A percentile compares a stretch with the other conserved stretches of the same genome.
Conservation (phyloP, 495 filamentous ascomycete species). For the Penicillium parvum region DNA sequence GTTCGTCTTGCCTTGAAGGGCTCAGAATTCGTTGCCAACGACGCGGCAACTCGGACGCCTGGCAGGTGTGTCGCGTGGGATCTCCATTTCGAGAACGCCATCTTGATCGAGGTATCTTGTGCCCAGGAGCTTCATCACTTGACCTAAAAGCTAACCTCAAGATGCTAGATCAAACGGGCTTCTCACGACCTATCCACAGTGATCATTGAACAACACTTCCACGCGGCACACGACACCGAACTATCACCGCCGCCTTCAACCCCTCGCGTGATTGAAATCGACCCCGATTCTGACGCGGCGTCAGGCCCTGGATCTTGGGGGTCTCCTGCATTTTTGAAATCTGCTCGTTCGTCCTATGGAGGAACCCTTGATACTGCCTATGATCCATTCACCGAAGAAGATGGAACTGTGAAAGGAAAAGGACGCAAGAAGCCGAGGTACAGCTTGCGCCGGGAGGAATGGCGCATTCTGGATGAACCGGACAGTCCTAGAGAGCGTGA, state of each 20-base stretch:
- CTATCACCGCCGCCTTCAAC: slow-evolving; percentile 26
- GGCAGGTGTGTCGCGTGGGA: slow-evolving; percentile 73
- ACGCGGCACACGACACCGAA: slow-evolving; percentile 18
- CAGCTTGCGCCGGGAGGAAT: slow-evolving; percentile 59
- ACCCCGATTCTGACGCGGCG: slow-evolving; percentile 1
- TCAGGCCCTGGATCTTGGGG: slow-evolving; percentile 40
- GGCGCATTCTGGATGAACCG: slow-evolving; percentile 66
- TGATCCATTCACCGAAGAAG: slow-evolving; percentile 69
- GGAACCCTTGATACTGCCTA: slow-evolving; percentile 53
- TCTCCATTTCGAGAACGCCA: slow-evolving; percentile 53
- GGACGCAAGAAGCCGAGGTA: slow-evolving; percentile 72
- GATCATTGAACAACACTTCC: slow-evolving; percentile 42
- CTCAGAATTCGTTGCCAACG: slow-evolving; percentile 53
- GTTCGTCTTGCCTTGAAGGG: slow-evolving; percentile 65
- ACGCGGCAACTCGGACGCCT: slow-evolving; percentile 47
- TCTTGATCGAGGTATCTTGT: slow-evolving; percentile 56
- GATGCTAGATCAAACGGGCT: slow-evolving; percentile 30
- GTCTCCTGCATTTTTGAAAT: slow-evolving; percentile 74
- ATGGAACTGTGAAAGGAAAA: slow-evolving; percentile 56
- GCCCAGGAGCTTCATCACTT: not conserved
- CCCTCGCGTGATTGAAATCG: slow-evolving; percentile 13
- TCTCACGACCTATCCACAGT: slow-evolving; percentile 33
- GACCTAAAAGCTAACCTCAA: slow-evolving; percentile 1
- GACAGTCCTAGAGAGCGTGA: slow-evolving; percentile 58
- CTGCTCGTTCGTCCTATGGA: slow-evolving; percentile 56